Evolutionary conservation across 2,329 filamentous ascomycete species (phyloP).

Genomic region (Pseudonectria foliicola): DNA sequence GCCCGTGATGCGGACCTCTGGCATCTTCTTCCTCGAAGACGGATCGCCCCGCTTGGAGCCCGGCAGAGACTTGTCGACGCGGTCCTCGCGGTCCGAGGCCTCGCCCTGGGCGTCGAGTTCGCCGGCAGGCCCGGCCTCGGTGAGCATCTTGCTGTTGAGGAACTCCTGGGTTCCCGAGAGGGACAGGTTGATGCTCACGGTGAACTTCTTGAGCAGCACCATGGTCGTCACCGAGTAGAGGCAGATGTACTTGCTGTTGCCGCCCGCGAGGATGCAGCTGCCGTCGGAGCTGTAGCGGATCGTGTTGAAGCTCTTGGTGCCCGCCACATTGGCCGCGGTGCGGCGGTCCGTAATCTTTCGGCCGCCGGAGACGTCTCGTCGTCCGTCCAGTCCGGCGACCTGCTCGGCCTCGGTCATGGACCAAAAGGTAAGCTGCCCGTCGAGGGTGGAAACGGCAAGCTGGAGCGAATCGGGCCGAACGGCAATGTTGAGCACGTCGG

Average conservation of each 20-base stretch:
- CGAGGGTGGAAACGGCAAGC: conserved; percentile 83
- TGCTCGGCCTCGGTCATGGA: conserved; percentile 82
- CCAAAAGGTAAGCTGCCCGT: conserved; percentile 95
- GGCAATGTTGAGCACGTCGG: conserved; percentile 80
- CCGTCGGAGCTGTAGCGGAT: conserved; percentile 91
- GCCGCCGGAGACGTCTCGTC: conserved; percentile 87
- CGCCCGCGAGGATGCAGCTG: conserved; percentile 79
- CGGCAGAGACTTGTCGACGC: conserved; percentile 71
- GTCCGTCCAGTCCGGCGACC: conserved; percentile 77
- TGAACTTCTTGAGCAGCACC: conserved; percentile 88
- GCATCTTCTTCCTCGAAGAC: conserved; percentile 64
- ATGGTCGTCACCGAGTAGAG: conserved; percentile 92
- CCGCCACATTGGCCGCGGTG: conserved; percentile 83
- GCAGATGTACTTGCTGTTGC: conserved; percentile 98
- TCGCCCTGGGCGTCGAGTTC: conserved; percentile 87
- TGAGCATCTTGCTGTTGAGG: conserved; percentile 84
- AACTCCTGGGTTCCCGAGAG: conserved; percentile 95
- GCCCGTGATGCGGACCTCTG: conserved; percentile 77
- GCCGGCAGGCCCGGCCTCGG: conserved; percentile 77
- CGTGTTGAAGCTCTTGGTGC: conserved; percentile 83
- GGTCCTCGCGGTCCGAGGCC: conserved; percentile 80
- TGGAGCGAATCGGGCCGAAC: conserved; percentile 88
- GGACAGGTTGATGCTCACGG: conserved; percentile 91
- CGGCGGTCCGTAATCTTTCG: conserved; percentile 81
- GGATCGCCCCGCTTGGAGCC: conserved; percentile 83